Evolutionary conservation across 2,329 filamentous ascomycete genomes (phyloP).

Genomic region (Polychaeton citri): DNA sequence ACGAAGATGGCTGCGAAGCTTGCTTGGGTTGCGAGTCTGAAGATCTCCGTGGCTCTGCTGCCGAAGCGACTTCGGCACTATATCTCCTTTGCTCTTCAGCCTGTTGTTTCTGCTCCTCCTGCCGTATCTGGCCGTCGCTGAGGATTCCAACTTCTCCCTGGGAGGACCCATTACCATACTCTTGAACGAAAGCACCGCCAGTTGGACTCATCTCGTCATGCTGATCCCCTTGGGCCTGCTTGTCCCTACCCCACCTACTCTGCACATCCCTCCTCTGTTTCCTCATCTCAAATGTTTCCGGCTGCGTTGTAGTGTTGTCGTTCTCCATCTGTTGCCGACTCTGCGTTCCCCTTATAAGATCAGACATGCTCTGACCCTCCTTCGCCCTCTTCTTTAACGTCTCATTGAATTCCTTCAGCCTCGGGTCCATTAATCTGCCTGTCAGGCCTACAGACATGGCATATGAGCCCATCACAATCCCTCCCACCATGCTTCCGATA

Average conservation of each 20-base stretch:
- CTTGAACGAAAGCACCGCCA: slow-evolving; percentile 17
- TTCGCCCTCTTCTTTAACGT: slow-evolving; percentile 21
- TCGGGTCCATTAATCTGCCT: slow-evolving; percentile 25
- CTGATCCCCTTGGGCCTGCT: slow-evolving; percentile 12
- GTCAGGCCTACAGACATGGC: slow-evolving; percentile 21
- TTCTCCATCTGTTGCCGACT: slow-evolving; percentile 4
- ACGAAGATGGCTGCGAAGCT: not conserved
- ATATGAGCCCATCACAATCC: slow-evolving; percentile 17
- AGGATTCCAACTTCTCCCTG: slow-evolving; percentile 15
- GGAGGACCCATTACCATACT: slow-evolving; percentile 16
- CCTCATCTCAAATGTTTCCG: slow-evolving; percentile 18
- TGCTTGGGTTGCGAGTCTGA: slow-evolving; percentile 3
- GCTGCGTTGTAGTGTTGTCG: slow-evolving; percentile 9
- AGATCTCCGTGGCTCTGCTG: not conserved
- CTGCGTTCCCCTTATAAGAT: not conserved
- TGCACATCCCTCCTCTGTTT: slow-evolving; percentile 15
- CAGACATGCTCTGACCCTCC: slow-evolving; percentile 8
- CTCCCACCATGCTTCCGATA: not conserved
- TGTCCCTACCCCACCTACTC: slow-evolving; percentile 2
- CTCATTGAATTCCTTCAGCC: slow-evolving; percentile 25
- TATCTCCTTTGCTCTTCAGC: not conserved
- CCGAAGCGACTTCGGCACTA: not conserved
- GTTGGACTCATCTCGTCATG: slow-evolving; percentile 26
- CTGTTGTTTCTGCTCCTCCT: not conserved
- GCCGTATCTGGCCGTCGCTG: slow-evolving; percentile 17